Evolutionary conservation across 164 flowering plant species (phyloP).

Genomic region (Stephania japonica): DNA sequence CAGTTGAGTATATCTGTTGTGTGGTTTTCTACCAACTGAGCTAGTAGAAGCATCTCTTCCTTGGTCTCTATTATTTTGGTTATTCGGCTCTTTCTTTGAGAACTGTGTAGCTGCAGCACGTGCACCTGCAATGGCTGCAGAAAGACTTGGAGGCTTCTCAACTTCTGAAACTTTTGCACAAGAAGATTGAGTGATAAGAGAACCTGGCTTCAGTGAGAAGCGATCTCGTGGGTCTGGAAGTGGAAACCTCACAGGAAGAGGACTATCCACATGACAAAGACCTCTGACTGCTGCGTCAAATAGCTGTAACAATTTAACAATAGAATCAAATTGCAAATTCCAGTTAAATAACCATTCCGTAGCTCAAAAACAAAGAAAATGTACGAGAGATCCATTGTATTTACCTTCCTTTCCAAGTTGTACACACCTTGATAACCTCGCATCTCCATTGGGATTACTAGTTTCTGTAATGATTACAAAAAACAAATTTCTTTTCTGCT

Average conservation of each 20-base stretch:
- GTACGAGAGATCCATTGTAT: too few relatives aligned
- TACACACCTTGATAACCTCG: slow-evolving; percentile 82
- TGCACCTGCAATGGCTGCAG: slow-evolving; percentile 80
- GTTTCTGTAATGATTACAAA: slow-evolving; percentile 39
- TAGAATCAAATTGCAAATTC: neutral
- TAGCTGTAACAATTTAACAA: slow-evolving; percentile 30
- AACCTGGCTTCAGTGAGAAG: slow-evolving; percentile 79
- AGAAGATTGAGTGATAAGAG: slow-evolving; percentile 23
- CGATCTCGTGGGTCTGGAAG: slow-evolving; percentile 59
- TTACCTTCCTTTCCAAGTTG: slow-evolving; percentile 78
- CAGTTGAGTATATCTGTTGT: slow-evolving; percentile 7
- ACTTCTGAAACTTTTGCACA: slow-evolving; percentile 25
- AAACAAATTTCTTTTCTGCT: neutral
- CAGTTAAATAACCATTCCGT: neutral
- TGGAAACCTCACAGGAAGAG: slow-evolving; percentile 63
- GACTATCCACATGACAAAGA: slow-evolving; percentile 50
- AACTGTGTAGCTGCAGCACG: slow-evolving; percentile 77
- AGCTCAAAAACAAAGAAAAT: neutral
- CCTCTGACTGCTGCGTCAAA: slow-evolving; percentile 74
- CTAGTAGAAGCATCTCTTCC: neutral
- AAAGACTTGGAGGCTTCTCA: slow-evolving; percentile 43
- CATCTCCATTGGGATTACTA: slow-evolving; percentile 87
- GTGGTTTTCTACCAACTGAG: slow-evolving; percentile 17
- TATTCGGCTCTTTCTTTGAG: slow-evolving; percentile 37
- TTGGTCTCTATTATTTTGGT: neutral